Conservation (phyloP, 257 asterid genomes). For the Ophiorrhiza pumila region DNA sequence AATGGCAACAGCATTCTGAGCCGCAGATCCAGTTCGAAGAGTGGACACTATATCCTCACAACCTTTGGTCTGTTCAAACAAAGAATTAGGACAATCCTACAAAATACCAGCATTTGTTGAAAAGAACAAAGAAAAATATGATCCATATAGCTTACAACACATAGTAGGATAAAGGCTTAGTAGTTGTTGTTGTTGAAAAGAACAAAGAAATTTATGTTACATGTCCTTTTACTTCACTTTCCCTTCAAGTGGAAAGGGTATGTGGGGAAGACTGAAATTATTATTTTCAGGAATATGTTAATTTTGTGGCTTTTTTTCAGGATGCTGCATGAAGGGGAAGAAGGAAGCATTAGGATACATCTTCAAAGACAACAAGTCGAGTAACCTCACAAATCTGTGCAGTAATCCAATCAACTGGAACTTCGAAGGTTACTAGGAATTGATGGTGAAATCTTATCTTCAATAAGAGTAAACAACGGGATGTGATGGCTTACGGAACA, state of each 20-base stretch:
- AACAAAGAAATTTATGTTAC: not conserved
- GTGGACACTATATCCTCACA: constrained; percentile 87
- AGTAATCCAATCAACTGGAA: not conserved
- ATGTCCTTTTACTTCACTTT: too few species aligned
- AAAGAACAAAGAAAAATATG: not conserved
- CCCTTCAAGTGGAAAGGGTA: not conserved
- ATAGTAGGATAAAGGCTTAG: too few species aligned
- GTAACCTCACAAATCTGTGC: not conserved
- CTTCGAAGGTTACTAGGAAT: not conserved
- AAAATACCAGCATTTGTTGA: not conserved
- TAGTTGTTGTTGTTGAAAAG: not conserved
- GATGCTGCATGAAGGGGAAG: not conserved
- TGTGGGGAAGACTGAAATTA: not conserved
- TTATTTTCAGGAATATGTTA: not conserved
- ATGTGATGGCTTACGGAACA: not conserved
- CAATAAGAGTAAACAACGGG: not conserved
- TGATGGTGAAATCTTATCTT: not conserved
- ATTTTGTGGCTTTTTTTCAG: not conserved
- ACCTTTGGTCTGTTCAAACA: constrained; percentile 61
- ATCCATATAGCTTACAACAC: too few species aligned
- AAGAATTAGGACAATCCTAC: constrained; percentile 1
- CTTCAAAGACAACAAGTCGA: not conserved
- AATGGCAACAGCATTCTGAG: constrained; percentile 82
- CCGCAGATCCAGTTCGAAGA: constrained; percentile 91
- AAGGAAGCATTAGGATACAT: not conserved